phyloP scores from a whole-genome alignment of 768 basidiomycete species.

The Trametes villosa region DNA sequence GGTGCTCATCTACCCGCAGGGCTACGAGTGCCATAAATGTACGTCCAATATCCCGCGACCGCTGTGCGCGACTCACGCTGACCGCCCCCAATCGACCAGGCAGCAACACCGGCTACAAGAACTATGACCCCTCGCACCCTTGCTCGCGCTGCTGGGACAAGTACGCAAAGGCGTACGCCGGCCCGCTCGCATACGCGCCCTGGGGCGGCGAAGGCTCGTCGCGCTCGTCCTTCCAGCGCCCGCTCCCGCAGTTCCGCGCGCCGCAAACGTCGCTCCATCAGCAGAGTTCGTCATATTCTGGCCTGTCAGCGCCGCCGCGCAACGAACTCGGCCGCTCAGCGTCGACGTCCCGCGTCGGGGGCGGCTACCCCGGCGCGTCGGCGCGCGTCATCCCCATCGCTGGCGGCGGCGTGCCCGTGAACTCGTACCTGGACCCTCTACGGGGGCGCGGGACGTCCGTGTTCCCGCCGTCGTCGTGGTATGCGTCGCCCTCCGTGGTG shows the following conservation, averaged over 20 bases:
- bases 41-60: constrained; percentile 24
- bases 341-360: constrained; percentile 14
- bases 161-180: constrained; percentile 62
- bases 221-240: constrained; percentile 23
- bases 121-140: constrained; percentile 64
- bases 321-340: constrained; percentile 9
- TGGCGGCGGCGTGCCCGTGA: constrained; percentile 28
- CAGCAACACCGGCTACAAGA: constrained; percentile 75
- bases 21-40: constrained; percentile 72
- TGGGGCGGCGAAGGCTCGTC: constrained; percentile 34
- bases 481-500: not conserved
- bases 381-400: constrained; percentile 27
- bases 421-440: constrained; percentile 23
- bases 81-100: constrained; percentile 45
- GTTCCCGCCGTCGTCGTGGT: constrained; percentile 20
- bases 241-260: constrained; percentile 28
- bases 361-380: constrained; percentile 22
- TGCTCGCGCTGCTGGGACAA: constrained; percentile 79
- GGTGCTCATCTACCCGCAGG: constrained; percentile 71
- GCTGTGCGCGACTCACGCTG: not conserved
- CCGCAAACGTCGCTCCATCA: constrained; percentile 20
- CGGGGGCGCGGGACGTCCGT: not conserved
- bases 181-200: constrained; percentile 59
- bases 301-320: not conserved
- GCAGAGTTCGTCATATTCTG: constrained; percentile 5